Evolutionary conservation across 495 filamentous ascomycete genomes (phyloP).

Genomic region (Astrocystis sublimbata): DNA sequence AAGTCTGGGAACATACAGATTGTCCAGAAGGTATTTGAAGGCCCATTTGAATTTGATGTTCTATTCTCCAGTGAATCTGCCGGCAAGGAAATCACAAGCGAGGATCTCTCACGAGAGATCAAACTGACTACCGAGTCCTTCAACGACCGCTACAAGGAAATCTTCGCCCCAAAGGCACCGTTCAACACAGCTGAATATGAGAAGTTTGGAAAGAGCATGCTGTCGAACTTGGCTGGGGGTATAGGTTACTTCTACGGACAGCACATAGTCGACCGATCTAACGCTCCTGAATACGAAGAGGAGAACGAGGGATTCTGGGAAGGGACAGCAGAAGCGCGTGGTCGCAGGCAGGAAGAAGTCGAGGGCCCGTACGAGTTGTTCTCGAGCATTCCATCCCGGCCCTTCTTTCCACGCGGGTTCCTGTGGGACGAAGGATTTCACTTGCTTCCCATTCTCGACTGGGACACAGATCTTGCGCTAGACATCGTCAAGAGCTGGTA

Average conservation of each 20-base stretch:
- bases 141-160: slow-evolving; percentile 67
- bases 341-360: slow-evolving; percentile 59
- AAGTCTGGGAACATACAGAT: slow-evolving; percentile 80
- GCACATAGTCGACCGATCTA: slow-evolving; percentile 83
- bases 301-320: slow-evolving; percentile 98
- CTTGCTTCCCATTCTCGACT: slow-evolving; percentile 86
- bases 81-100: slow-evolving; percentile 57
- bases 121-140: slow-evolving; percentile 65
- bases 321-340: slow-evolving; percentile 73
- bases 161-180: slow-evolving; percentile 74
- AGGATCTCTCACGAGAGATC: slow-evolving; percentile 70
- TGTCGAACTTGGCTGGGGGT: slow-evolving; percentile 91
- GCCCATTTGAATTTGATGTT: slow-evolving; percentile 91
- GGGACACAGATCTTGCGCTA: slow-evolving; percentile 87
- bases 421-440: slow-evolving; percentile 99
- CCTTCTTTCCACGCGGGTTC: slow-evolving; percentile 96
- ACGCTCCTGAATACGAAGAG: slow-evolving; percentile 88
- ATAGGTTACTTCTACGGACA: slow-evolving; percentile 95
- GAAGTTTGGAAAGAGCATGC: slow-evolving; percentile 82
- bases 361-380: slow-evolving; percentile 90
- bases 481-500: slow-evolving; percentile 97
- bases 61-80: slow-evolving; percentile 83
- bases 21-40: slow-evolving; percentile 90
- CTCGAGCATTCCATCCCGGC: slow-evolving; percentile 87
- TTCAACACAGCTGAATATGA: slow-evolving; percentile 73